phyloP scores from a whole-genome alignment of 257 asterid species.

The Jacaranda mimosifolia region DNA sequence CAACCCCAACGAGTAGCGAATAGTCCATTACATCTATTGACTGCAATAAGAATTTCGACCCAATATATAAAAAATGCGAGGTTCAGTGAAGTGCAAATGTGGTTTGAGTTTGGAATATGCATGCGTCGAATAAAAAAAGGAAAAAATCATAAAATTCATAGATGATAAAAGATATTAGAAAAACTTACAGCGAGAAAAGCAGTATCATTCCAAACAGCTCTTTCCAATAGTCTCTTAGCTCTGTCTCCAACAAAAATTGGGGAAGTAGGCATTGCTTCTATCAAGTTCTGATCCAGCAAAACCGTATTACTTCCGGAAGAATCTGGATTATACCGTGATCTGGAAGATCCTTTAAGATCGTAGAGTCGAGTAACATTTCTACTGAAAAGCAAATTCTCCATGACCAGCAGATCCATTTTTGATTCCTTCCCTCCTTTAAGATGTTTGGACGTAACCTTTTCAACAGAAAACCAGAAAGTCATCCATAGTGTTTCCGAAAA shows the following conservation, averaged over 20 bases:
- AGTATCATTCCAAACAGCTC: constrained; percentile 98
- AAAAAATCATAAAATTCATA: not conserved
- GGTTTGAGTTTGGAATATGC: not conserved
- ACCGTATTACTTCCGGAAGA: constrained; percentile 88
- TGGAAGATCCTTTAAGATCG: constrained; percentile 91
- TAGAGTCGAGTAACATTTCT: constrained; percentile 79
- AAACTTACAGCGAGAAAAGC: constrained; percentile 89
- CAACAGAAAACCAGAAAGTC: constrained; percentile 31
- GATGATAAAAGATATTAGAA: not conserved
- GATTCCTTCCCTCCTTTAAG: constrained; percentile 87
- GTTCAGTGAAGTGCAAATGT: not conserved
- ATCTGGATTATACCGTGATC: constrained; percentile 91
- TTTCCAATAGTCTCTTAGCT: constrained; percentile 82
- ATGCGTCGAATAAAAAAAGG: not conserved
- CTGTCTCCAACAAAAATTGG: constrained; percentile 90
- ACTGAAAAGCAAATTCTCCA: constrained; percentile 90
- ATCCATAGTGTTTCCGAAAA: constrained; percentile 22
- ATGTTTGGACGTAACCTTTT: constrained; percentile 77
- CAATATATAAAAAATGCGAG: not conserved
- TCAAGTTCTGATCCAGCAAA: constrained; percentile 89
- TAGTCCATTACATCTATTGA: constrained; percentile 94
- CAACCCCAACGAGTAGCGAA: constrained; percentile 88
- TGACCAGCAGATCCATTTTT: constrained; percentile 88
- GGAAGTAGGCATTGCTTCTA: constrained; percentile 94
- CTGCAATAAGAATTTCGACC: constrained; percentile 48